These are phyloP conservation scores for Pythium vanterpoolii DNA, from an alignment of 352 stramenopile species.

Conservation along the genomic window DNA sequence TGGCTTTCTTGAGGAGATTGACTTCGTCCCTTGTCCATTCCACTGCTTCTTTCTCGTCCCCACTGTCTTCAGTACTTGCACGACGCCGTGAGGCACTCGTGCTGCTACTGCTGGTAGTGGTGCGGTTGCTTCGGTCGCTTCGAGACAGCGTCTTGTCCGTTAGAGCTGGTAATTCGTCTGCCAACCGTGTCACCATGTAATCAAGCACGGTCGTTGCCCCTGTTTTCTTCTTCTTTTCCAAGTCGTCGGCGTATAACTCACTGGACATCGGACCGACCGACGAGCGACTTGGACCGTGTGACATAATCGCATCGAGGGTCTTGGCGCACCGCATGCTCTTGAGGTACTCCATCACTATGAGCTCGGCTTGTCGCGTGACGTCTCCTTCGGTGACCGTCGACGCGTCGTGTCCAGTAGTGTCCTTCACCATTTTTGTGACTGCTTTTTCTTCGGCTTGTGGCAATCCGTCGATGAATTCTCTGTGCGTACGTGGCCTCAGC, in stretches of 20 bases:
- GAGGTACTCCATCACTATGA: conserved; percentile 72
- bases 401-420: conserved; percentile 11
- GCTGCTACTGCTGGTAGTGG: background rate
- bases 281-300: conserved; percentile 21
- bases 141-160: conserved; percentile 1
- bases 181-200: conserved; percentile 34
- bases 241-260: conserved; percentile 50
- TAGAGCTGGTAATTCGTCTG: background rate
- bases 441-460: background rate
- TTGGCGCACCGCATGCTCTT: conserved; percentile 52
- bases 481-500: no score
- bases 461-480: background rate
- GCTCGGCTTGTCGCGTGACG: conserved; percentile 53
- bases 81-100: conserved; percentile 10
- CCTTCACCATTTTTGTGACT: conserved; percentile 22
- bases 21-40: conserved; percentile 62
- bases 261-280: conserved; percentile 30
- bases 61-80: conserved; percentile 6
- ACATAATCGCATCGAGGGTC: conserved; percentile 52
- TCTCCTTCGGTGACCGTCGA: conserved; percentile 23
- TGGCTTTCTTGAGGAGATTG: conserved; percentile 56
- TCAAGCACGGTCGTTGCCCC: conserved; percentile 34
- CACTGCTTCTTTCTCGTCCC: conserved; percentile 23
- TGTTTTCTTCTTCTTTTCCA: conserved; percentile 44
- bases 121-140: no score